Evolutionary conservation across 768 basidiomycete genomes (phyloP).

Genomic region (Boletus subparvulus): DNA sequence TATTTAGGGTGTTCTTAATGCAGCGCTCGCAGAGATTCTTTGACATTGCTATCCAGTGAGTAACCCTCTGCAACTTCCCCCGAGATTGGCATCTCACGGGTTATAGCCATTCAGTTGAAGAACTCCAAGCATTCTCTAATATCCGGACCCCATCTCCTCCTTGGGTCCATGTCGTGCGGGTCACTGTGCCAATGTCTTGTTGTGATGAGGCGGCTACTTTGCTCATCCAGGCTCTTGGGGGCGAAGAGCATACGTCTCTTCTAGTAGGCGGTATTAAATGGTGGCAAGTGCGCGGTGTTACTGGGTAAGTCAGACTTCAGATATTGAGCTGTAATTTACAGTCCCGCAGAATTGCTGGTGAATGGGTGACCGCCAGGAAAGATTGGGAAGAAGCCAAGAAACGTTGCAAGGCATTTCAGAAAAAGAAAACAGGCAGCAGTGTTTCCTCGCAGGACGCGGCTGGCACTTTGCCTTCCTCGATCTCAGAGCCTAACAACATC

Average conservation of each 20-base stretch:
- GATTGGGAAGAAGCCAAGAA: constrained; percentile 74
- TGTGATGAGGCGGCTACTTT: constrained; percentile 74
- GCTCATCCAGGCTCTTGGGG: constrained; percentile 79
- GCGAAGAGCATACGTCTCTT: constrained; percentile 67
- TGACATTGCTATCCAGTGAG: constrained; percentile 66
- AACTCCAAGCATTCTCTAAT: constrained; percentile 76
- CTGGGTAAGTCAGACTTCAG: constrained; percentile 53
- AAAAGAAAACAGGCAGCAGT: constrained; percentile 22
- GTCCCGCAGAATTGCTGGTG: constrained; percentile 64
- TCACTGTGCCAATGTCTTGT: constrained; percentile 69
- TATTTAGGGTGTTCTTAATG: not conserved
- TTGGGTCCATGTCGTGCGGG: constrained; percentile 71
- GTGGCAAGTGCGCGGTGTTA: constrained; percentile 92
- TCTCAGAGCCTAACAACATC: constrained; percentile 32
- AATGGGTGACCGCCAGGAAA: constrained; percentile 86
- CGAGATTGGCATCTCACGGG: not conserved
- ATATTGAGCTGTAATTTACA: constrained; percentile 14
- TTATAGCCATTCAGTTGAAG: constrained; percentile 78
- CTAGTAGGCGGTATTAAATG: constrained; percentile 90
- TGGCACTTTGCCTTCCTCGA: constrained; percentile 15
- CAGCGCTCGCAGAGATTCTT: constrained; percentile 61
- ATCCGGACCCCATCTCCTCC: constrained; percentile 83
- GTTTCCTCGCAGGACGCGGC: constrained; percentile 17
- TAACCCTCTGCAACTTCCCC: not conserved
- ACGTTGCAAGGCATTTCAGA: constrained; percentile 48